Conservation (phyloP, 306 rosid genomes). For the Gleditsia sinensis region DNA sequence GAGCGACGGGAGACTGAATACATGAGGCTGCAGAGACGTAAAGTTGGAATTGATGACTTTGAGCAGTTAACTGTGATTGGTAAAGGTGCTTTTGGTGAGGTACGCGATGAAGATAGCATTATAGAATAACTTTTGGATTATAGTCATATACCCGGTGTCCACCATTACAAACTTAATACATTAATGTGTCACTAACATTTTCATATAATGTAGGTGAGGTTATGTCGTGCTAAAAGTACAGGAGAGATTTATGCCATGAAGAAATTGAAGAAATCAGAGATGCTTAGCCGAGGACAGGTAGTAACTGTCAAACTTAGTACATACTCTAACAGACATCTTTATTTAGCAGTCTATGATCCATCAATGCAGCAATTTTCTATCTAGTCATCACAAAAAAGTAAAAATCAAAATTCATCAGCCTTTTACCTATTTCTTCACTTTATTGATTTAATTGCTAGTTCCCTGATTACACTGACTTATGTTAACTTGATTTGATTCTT, state of each 20-base stretch:
- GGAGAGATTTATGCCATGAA: slow-evolving; percentile 96
- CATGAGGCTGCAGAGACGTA: slow-evolving; percentile 94
- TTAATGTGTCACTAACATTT: background rate
- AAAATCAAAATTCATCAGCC: background rate
- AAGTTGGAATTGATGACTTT: slow-evolving; percentile 93
- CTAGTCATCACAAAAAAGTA: background rate
- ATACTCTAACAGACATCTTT: background rate
- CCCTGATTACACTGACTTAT: background rate
- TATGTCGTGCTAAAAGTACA: slow-evolving; percentile 81
- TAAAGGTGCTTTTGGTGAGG: slow-evolving; percentile 99
- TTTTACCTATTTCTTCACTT: background rate
- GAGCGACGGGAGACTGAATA: slow-evolving; percentile 89
- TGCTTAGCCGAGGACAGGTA: slow-evolving; percentile 99
- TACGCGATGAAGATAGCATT: slow-evolving; percentile 32
- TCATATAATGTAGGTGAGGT: slow-evolving; percentile 64
- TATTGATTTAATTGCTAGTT: background rate
- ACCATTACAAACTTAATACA: background rate
- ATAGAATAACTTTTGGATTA: background rate
- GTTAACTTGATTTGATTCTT: background rate
- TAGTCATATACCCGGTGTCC: slow-evolving; percentile 1
- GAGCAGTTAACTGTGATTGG: slow-evolving; percentile 93
- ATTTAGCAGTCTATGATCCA: background rate
- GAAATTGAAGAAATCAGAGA: slow-evolving; percentile 95
- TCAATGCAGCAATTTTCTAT: background rate
- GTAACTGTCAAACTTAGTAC: slow-evolving; percentile 6